These are phyloP conservation scores for Karstenula rhodostoma DNA, from an alignment of 2,329 filamentous ascomycete species.

Conservation along the genomic window DNA sequence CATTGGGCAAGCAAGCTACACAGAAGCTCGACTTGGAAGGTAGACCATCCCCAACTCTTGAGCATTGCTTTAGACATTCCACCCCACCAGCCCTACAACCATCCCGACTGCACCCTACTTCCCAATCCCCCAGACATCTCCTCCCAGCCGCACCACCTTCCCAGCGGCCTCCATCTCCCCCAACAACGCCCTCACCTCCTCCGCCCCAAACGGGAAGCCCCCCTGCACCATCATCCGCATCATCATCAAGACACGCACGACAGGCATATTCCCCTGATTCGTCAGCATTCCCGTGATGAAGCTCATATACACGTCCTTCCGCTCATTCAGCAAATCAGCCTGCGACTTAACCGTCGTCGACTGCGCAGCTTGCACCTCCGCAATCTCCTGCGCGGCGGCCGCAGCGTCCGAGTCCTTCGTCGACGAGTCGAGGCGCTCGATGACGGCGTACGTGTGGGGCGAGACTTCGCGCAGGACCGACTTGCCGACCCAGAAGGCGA, in stretches of 20 bases:
- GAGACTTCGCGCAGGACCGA: constrained; percentile 65
- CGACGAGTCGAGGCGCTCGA: constrained; percentile 61
- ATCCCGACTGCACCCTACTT: constrained; percentile 21
- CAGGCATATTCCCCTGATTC: constrained; percentile 85
- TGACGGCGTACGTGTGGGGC: constrained; percentile 67
- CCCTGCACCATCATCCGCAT: constrained; percentile 89
- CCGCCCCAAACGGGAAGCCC: constrained; percentile 87
- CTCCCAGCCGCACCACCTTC: constrained; percentile 41
- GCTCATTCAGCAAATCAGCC: constrained; percentile 70
- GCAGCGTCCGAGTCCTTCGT: constrained; percentile 46
- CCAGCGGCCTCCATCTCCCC: constrained; percentile 67
- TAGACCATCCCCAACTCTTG: neutral
- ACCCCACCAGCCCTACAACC: no score
- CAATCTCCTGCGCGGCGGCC: constrained; percentile 46
- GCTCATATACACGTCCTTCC: constrained; percentile 81
- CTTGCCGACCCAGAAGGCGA: constrained; percentile 76
- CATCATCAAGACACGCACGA: constrained; percentile 89
- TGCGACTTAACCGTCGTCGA: constrained; percentile 60
- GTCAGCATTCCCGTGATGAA: constrained; percentile 96
- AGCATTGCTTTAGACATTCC: no score
- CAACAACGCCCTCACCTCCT: constrained; percentile 84
- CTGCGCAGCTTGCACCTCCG: constrained; percentile 48
- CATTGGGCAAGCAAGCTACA: no score
- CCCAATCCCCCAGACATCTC: constrained; percentile 44
- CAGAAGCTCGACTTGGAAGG: no score